Conservation (phyloP, 1,284 basidiomycete genomes). For the Sporisorium iseilematis-ciliati region DNA sequence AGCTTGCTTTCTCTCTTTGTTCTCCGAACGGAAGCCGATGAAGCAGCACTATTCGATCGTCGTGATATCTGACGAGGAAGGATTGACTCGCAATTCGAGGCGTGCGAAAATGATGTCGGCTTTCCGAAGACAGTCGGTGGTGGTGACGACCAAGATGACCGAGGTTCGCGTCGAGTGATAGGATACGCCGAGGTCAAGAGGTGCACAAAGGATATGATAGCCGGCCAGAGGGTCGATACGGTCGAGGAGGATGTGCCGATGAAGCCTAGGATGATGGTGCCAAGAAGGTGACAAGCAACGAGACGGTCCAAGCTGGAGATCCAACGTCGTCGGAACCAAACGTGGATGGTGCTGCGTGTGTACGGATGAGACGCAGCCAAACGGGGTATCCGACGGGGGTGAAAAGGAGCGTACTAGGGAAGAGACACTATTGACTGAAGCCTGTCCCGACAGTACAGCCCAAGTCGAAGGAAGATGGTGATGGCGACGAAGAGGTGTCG, state of each 20-base stretch:
- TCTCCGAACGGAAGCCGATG: neutral
- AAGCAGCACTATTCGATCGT: neutral
- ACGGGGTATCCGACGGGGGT: neutral
- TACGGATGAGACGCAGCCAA: neutral
- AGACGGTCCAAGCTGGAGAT: neutral
- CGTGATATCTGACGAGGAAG: neutral
- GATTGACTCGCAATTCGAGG: neutral
- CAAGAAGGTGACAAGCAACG: neutral
- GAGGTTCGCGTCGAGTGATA: neutral
- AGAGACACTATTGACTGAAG: neutral
- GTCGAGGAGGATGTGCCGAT: too few relatives aligned
- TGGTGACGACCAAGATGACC: neutral
- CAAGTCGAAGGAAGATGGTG: neutral
- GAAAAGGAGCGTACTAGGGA: neutral
- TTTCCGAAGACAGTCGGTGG: neutral
- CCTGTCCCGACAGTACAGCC: slow-evolving; percentile 1
- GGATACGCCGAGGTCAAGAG: neutral
- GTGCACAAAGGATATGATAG: neutral
- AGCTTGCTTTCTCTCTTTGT: neutral
- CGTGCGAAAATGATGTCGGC: neutral
- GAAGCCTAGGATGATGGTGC: neutral
- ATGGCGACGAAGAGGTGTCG: slow-evolving; percentile 7
- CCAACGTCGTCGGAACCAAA: neutral
- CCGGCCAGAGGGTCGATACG: neutral
- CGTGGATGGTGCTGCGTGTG: neutral